These are phyloP conservation scores for Chlorociboria aeruginascens DNA, from an alignment of 495 filamentous ascomycete genomes.

Conservation along the genomic window DNA sequence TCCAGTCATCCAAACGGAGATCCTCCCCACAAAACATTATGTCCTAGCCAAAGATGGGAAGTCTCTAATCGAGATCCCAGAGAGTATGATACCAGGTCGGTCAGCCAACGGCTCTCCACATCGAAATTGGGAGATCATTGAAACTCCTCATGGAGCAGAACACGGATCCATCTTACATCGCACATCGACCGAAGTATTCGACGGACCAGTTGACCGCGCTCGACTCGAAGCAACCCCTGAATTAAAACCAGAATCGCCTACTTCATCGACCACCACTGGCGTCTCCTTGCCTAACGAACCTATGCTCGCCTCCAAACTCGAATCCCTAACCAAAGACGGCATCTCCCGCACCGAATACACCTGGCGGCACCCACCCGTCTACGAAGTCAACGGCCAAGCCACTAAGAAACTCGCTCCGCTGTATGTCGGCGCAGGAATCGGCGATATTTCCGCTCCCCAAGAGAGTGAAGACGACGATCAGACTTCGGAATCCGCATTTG, in stretches of 20 bases:
- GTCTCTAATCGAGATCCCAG: constrained; percentile 14
- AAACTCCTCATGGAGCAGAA: neutral
- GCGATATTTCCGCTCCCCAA: neutral
- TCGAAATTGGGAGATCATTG: constrained; percentile 8
- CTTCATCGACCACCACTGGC: neutral
- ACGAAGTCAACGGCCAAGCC: constrained; percentile 2
- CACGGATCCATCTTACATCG: neutral
- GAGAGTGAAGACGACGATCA: neutral
- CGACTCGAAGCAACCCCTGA: neutral
- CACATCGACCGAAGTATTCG: neutral
- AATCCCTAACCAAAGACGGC: constrained; percentile 14
- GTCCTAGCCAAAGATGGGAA: constrained; percentile 7
- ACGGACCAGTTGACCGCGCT: constrained; percentile 7
- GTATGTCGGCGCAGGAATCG: constrained; percentile 4
- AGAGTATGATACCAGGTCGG: constrained; percentile 1
- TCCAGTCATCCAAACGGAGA: constrained; percentile 29
- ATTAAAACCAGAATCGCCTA: neutral
- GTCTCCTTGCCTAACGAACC: neutral
- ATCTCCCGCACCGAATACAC: constrained; percentile 12
- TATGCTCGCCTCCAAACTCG: constrained; percentile 11
- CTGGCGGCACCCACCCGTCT: constrained; percentile 14
- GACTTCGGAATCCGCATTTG: neutral
- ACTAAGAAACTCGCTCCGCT: neutral
- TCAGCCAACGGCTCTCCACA: neutral
- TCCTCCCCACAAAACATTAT: constrained; percentile 19